These are phyloP conservation scores for Pachysandra terminalis DNA, from an alignment of 164 flowering plant genomes.

Conservation along the genomic window DNA sequence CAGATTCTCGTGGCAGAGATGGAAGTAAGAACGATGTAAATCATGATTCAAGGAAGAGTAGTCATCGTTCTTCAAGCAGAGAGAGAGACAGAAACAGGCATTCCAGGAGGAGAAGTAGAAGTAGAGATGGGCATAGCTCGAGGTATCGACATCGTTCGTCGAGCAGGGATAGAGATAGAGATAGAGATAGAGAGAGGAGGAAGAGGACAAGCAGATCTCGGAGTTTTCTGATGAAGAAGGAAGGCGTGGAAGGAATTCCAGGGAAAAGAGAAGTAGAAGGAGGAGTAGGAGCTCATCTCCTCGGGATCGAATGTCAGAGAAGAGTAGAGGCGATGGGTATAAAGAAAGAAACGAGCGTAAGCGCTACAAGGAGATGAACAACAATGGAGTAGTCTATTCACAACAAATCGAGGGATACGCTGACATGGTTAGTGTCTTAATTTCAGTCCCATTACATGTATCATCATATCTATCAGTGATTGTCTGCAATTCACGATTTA, in stretches of 20 bases:
- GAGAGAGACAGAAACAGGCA: too few relatives aligned
- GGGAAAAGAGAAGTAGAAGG: conserved; percentile 22
- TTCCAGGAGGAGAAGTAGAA: conserved; percentile 14
- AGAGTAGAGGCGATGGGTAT: conserved; percentile 19
- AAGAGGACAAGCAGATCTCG: conserved; percentile 16
- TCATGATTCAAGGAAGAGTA: too few relatives aligned
- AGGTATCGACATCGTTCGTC: conserved; percentile 24
- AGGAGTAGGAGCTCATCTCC: conserved; percentile 46
- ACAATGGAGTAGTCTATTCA: conserved; percentile 43
- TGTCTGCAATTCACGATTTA: neutral
- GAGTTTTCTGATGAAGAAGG: conserved; percentile 10
- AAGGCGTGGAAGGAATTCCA: conserved; percentile 3
- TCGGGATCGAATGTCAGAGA: conserved; percentile 21
- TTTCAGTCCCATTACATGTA: neutral
- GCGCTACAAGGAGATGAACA: conserved; percentile 29
- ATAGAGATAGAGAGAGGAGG: conserved; percentile 17
- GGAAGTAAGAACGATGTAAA: neutral
- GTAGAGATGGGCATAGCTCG: conserved; percentile 14
- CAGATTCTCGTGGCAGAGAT: conserved; percentile 17
- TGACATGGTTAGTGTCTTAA: conserved; percentile 49
- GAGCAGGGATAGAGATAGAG: conserved; percentile 25
- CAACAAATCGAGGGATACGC: conserved; percentile 66
- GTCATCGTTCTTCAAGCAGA: too few relatives aligned
- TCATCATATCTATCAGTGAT: neutral
- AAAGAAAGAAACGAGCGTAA: conserved; percentile 14